Base-by-base conservation (phyloP, 192 early-diverging fungal species). In the Umbelopsis vinacea region DNA sequence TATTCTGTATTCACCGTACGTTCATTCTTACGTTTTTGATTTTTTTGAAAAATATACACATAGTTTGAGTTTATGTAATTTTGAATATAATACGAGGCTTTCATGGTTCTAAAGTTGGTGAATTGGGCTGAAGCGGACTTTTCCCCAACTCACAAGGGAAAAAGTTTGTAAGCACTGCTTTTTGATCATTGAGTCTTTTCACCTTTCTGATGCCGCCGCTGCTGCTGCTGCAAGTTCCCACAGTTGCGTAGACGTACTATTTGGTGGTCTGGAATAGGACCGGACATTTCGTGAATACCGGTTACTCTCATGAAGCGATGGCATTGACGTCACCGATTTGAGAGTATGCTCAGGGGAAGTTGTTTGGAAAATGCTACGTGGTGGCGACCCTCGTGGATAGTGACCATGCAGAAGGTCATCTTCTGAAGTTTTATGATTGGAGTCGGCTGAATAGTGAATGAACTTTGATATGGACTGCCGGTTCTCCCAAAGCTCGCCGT, bases 241-340 rank as follows among this genome's bases (percentile, higher is more conserved):
- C 4, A 63, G 33, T n/a, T 63, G 57, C 15, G 57, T 29, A 5
- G 57, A 63, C 4, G 57, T 29, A 14, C 57, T 63, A 26, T 63
- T 29, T 14, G 26, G 57, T 11, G 10, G 57, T 17, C 33, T 11
- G 7, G 26, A 22, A 63, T 37, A 63, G 0, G 57, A 19, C n/a
- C 48, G 4, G 19, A 50, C 48, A 21, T 50, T 50, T 17, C 57
- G 57, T 17, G 57, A 63, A 37, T 63, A 38, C 2, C 57, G 57
- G 35, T 37, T 29, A 8, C 11, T 37, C 15, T 63, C 57, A 37
- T 63, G 57, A 19, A 63, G 57, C 11, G 57, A 63, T 26, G 57
- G 57, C 57, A 63, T 63, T 12, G 57, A 63, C 6, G 57, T 63
- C 11, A 63, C 57, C 9, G 57, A 11, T 37, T 63, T 63, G 57